Base-by-base conservation (phyloP, 352 stramenopile genomes). In the Phytophthora megakarya region DNA sequence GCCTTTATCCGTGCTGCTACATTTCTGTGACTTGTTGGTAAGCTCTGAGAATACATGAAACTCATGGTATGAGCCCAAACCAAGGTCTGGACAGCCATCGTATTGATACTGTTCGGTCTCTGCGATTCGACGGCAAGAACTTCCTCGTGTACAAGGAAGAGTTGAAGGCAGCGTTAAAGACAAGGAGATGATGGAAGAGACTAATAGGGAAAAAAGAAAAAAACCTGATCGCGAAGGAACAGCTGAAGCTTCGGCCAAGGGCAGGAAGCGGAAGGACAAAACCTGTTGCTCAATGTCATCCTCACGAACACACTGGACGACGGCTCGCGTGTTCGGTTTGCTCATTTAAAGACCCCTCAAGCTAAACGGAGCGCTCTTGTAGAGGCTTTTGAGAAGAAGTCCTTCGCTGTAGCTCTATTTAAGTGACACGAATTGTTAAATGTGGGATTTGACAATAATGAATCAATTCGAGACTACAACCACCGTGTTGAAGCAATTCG, bases 21-120 rank as follows among this genome's bases (percentile, higher is more conserved):
- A n/a, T n/a, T n/a, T n/a, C n/a, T n/a, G n/a, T n/a, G n/a, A n/a
- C n/a, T n/a, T n/a, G n/a, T n/a, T n/a, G n/a, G n/a, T n/a, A n/a
- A n/a, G n/a, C n/a, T n/a, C n/a, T n/a, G n/a, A n/a, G n/a, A n/a
- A n/a, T n/a, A n/a, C n/a, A n/a, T n/a, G n/a, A n/a, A n/a, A n/a
- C n/a, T n/a, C n/a, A n/a, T n/a, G n/a, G 10, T 56, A 37, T 65
- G 56, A 65, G 45, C 46, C 46, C 56, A 65, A 65, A 15, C n/a
- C n/a, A 2, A 45, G 32, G 21, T 19, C 30, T 45, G 33, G 33
- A 59, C 8, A 30, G 35, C 15, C 23, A 44, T 1, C 13, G 40
- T 0, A 39, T 59, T 52, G 57, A 66, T 37, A 66, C 57, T 11
- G 48, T 54, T 21, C 47, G 57, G 6, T 66, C 38, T 18, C 19